phyloP scores from a whole-genome alignment of 352 stramenopile species.

The Phytophthora colocasiae region DNA sequence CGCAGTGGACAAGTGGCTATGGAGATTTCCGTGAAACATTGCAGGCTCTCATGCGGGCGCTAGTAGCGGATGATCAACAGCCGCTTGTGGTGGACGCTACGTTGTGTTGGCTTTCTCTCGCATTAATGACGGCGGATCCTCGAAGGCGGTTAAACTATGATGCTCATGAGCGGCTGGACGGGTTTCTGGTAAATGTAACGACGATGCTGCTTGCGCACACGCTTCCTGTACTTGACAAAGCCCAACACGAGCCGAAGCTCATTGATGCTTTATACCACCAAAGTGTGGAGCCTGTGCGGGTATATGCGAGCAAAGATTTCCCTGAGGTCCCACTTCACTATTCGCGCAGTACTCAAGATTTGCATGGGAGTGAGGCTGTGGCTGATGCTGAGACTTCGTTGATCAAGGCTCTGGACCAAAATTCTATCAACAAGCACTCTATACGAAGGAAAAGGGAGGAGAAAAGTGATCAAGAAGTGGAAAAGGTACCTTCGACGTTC shows the following conservation, averaged over 20 bases:
- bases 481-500: slow-evolving; percentile 28
- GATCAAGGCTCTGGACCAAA: slow-evolving; percentile 36
- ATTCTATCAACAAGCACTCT: slow-evolving; percentile 31
- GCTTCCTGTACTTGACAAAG: slow-evolving; percentile 44
- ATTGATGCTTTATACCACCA: slow-evolving; percentile 70
- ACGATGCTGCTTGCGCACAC: slow-evolving; percentile 53
- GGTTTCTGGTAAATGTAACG: slow-evolving; percentile 73
- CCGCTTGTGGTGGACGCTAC: slow-evolving; percentile 66
- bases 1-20: slow-evolving; percentile 64
- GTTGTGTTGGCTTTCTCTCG: slow-evolving; percentile 60
- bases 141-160: slow-evolving; percentile 56
- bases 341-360: slow-evolving; percentile 27
- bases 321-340: slow-evolving; percentile 41
- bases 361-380: slow-evolving; percentile 7
- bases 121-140: slow-evolving; percentile 54
- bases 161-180: slow-evolving; percentile 63
- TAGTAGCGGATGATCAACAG: slow-evolving; percentile 52
- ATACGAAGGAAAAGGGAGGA: slow-evolving; percentile 15
- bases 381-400: slow-evolving; percentile 23
- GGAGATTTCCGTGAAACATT: slow-evolving; percentile 35
- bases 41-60: slow-evolving; percentile 38
- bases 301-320: slow-evolving; percentile 53
- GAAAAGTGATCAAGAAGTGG: neutral
- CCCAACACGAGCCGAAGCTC: slow-evolving; percentile 20
- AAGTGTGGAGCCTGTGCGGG: slow-evolving; percentile 49